A percentile compares a stretch with the other conserved stretches of the same genome.
These are phyloP conservation scores for Arachnopeziza araneosa DNA, from an alignment of 2,329 filamentous ascomycete species.

Conservation along the genomic window DNA sequence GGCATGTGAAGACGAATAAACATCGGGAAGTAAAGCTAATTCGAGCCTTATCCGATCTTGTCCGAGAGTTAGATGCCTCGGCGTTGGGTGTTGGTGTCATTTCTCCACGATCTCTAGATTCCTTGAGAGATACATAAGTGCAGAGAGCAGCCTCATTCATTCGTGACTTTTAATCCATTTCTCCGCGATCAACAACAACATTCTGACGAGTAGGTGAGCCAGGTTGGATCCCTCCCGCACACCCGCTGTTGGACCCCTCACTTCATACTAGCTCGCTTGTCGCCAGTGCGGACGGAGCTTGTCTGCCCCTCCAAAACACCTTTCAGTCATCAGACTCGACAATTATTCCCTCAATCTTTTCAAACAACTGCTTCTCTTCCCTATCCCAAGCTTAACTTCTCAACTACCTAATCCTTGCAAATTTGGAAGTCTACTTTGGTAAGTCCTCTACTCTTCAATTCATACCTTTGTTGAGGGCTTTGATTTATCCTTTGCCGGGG, in stretches of 20 bases:
- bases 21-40: not conserved
- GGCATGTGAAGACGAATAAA: slow-evolving; percentile 21
- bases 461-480: not conserved
- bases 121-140: not conserved
- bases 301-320: slow-evolving; percentile 5
- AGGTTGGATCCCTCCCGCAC: not conserved
- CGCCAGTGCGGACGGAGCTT: not conserved
- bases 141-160: not conserved
- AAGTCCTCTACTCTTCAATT: not conserved
- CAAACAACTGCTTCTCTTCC: not conserved
- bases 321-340: not conserved
- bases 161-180: not conserved
- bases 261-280: not conserved
- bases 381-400: not conserved
- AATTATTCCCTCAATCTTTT: not conserved
- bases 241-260: not conserved
- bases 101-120: not conserved
- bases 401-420: not conserved
- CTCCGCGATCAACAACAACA: not conserved
- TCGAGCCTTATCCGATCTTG: slow-evolving; percentile 9
- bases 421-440: not conserved
- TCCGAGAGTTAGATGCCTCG: slow-evolving; percentile 4
- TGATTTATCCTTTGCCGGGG: slow-evolving; percentile 2
- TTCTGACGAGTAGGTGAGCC: not conserved
- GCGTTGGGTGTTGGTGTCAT: not conserved